phyloP scores from a whole-genome alignment of 1,284 basidiomycete species.

The Thelephora terrestris region DNA sequence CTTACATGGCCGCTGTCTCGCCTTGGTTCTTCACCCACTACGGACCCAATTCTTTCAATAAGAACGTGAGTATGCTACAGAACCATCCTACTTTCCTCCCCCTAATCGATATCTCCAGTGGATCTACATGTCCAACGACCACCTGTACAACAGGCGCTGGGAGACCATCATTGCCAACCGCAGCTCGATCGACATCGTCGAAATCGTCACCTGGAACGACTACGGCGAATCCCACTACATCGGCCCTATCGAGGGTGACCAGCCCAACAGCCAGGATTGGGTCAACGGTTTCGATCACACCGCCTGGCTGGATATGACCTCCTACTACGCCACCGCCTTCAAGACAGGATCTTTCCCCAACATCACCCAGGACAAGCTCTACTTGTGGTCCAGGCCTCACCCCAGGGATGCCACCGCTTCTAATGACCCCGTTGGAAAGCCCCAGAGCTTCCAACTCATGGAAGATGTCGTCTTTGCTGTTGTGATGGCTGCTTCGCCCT shows the following conservation, averaged over 20 bases:
- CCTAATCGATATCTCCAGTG: constrained; percentile 19
- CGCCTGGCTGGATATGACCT: constrained; percentile 55
- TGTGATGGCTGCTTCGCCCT: constrained; percentile 49
- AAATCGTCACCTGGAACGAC: constrained; percentile 32
- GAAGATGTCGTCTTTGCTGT: constrained; percentile 56
- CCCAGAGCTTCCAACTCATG: constrained; percentile 45
- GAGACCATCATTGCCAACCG: constrained; percentile 57
- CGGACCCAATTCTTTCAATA: constrained; percentile 56
- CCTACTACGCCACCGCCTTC: constrained; percentile 66
- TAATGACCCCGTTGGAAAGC: constrained; percentile 43
- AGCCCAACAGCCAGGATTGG: constrained; percentile 36
- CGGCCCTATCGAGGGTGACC: constrained; percentile 56
- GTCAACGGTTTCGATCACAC: constrained; percentile 26
- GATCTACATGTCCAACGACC: constrained; percentile 45
- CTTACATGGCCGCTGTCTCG: constrained; percentile 26
- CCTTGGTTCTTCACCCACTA: constrained; percentile 75
- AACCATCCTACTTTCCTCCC: neutral
- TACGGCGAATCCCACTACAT: constrained; percentile 30
- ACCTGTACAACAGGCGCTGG: constrained; percentile 68
- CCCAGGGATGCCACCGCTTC: constrained; percentile 40
- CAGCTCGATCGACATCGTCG: constrained; percentile 38
- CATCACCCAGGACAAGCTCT: constrained; percentile 54
- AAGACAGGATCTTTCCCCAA: constrained; percentile 63
- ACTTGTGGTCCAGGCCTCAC: constrained; percentile 71
- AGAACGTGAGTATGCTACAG: constrained; percentile 48